Base-by-base conservation (phyloP, 345 rosid genomes). In the Syzygium aromaticum region DNA sequence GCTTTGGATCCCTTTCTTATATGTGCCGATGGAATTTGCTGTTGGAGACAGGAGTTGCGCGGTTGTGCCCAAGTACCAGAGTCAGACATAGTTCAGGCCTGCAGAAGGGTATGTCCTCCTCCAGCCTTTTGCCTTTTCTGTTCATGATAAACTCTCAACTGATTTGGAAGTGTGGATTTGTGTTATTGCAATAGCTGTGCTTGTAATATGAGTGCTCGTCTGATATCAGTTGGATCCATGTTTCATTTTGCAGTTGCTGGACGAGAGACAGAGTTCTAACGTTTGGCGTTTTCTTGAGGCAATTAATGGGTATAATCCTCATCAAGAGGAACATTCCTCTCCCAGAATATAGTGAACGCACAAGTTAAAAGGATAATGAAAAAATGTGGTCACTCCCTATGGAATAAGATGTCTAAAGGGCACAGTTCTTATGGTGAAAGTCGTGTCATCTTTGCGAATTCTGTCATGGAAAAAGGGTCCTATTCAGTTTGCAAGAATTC, bases 211-310 rank as follows among this genome's bases (percentile, higher is more conserved):
- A 19, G 51, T 52, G 85, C 40, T 33, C 2, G 4, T 84, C 61
- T 84, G 61, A 84, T 52, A 33, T 27, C 86, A 51, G 12, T 28
- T 19, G 53, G 22, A 19, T 54, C 49, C 83, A 52, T 90, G 85
- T 88, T 88, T 85, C 84, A 84, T 57, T 88, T 84, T 88, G 64
- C 94, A 97, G 99, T 91, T 92, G 84, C 95, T 97, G 87, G 95
- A 94, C 64, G 98, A 96, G 87, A 94, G 98, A 91, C 95, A 96
- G 90, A 93, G 98, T 89, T 85, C 90, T 87, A 96, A 95, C 27
- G 92, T 97, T 30, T 95, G 98, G 98, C 94, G 92, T 67, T 96
- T 92, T 89, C 98, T 96, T 27, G 98, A 97, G 91, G 99, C 98
- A 86, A 93, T 96, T 61, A 96, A 94, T 84, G 92, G 95, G 99